Evolutionary conservation across 2,329 filamentous ascomycete species (phyloP).

Genomic region (Penicillium psychrosexuale): DNA sequence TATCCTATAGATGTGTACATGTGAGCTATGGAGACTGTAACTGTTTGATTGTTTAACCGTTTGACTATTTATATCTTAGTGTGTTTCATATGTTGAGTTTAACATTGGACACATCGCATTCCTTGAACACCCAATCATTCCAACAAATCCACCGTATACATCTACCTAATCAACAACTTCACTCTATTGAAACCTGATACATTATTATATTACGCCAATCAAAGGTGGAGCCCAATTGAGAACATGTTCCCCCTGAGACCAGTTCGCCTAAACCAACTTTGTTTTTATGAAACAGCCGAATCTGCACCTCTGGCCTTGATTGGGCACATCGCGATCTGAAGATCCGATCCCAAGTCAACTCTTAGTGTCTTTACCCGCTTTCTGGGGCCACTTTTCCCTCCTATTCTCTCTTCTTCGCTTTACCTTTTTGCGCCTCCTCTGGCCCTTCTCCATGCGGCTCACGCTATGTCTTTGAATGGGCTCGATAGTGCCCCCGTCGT

Average conservation of each 20-base stretch:
- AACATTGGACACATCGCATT: background rate
- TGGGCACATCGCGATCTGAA: slow-evolving; percentile 8
- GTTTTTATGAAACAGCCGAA: background rate
- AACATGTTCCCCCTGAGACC: slow-evolving; percentile 16
- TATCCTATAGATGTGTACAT: too few species aligned
- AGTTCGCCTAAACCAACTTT: slow-evolving; percentile 4
- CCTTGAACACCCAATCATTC: too few species aligned
- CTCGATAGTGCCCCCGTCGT: slow-evolving; percentile 76
- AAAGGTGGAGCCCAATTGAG: slow-evolving; percentile 23
- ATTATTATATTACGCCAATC: slow-evolving; percentile 22
- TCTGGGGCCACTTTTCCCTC: slow-evolving; percentile 11
- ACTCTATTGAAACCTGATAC: too few species aligned
- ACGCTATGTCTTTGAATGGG: slow-evolving; percentile 88
- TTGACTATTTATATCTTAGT: background rate
- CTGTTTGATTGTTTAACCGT: too few species aligned
- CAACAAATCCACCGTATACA: too few species aligned
- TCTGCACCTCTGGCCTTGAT: slow-evolving; percentile 1
- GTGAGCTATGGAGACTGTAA: too few species aligned
- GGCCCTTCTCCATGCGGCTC: slow-evolving; percentile 33
- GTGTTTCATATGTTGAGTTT: background rate
- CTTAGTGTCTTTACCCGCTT: slow-evolving; percentile 5
- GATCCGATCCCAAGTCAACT: slow-evolving; percentile 3
- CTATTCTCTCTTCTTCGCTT: slow-evolving; percentile 7
- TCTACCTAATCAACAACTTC: background rate
- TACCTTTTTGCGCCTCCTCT: slow-evolving; percentile 4